phyloP scores from a whole-genome alignment of 1,284 basidiomycete species.

The Cryptococcus sp. region DNA sequence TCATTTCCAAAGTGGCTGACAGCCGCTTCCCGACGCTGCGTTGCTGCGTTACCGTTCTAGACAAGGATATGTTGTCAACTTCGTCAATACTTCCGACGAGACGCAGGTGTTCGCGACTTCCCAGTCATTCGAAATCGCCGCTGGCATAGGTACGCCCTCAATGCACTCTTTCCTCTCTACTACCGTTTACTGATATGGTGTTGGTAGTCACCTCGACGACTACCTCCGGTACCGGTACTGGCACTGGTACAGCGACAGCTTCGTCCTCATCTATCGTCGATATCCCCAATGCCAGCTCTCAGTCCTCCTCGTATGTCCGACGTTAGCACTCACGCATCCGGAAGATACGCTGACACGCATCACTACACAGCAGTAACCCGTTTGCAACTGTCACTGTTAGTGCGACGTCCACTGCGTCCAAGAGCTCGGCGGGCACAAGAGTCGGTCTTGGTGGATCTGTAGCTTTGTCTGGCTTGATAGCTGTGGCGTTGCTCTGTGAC shows the following conservation, averaged over 20 bases:
- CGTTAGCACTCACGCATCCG: neutral
- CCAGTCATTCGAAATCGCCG: slow-evolving; percentile 52
- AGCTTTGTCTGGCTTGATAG: too few species aligned
- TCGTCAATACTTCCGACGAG: slow-evolving; percentile 56
- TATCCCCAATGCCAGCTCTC: slow-evolving; percentile 23
- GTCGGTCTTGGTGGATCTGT: too few species aligned
- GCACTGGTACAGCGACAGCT: neutral
- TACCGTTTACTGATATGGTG: neutral
- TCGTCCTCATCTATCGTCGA: slow-evolving; percentile 5
- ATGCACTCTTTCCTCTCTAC: too few species aligned
- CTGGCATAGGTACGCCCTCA: slow-evolving; percentile 41
- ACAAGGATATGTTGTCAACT: slow-evolving; percentile 54
- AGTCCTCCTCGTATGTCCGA: slow-evolving; percentile 13
- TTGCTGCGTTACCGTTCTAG: slow-evolving; percentile 4
- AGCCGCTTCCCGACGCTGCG: neutral
- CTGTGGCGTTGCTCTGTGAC: too few species aligned
- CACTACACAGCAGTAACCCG: slow-evolving; percentile 8
- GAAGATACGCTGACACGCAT: neutral
- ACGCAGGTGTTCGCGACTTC: slow-evolving; percentile 55
- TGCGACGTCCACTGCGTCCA: slow-evolving; percentile 9
- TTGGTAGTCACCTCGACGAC: slow-evolving; percentile 11
- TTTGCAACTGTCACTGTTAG: slow-evolving; percentile 17
- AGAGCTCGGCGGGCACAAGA: neutral
- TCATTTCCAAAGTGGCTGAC: neutral
- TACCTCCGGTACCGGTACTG: slow-evolving; percentile 11